Conservation (phyloP, 2,329 filamentous ascomycete species). For the Pseudogymnoascus sp. region DNA sequence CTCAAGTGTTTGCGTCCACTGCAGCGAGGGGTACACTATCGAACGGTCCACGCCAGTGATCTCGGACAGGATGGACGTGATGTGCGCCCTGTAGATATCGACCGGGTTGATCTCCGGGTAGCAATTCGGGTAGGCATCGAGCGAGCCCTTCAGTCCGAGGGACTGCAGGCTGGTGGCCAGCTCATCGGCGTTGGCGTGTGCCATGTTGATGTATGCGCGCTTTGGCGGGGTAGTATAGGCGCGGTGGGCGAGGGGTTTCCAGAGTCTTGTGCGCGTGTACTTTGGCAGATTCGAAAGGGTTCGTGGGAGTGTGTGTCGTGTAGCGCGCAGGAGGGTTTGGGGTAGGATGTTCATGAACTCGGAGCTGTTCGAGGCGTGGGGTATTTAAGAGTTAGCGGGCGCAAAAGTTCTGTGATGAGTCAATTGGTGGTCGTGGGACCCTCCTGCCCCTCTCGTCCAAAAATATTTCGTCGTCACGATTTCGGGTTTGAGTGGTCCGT, state of each 20-base stretch:
- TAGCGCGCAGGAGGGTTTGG: conserved; percentile 1
- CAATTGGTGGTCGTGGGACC: not conserved
- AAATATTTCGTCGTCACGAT: conserved; percentile 5
- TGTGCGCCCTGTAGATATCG: conserved; percentile 72
- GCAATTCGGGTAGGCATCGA: conserved; percentile 43
- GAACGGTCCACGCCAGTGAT: conserved; percentile 63
- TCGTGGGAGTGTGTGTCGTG: not conserved
- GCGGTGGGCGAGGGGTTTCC: not conserved
- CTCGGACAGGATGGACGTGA: conserved; percentile 59
- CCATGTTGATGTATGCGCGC: conserved; percentile 6
- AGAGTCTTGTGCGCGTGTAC: not conserved
- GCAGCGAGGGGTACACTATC: conserved; percentile 67
- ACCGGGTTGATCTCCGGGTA: conserved; percentile 66
- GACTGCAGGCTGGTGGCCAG: conserved; percentile 20
- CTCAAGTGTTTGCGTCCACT: conserved; percentile 73
- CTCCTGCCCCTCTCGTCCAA: conserved; percentile 1
- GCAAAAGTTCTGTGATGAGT: conserved; percentile 4
- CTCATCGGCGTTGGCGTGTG: conserved; percentile 5
- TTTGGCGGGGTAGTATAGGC: conserved; percentile 3
- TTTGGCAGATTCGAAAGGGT: not conserved
- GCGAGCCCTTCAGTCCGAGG: conserved; percentile 21
- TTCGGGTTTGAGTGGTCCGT: not conserved
- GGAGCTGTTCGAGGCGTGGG: not conserved
- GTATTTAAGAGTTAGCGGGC: conserved; percentile 3
- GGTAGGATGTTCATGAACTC: conserved; percentile 7